A percentile compares a stretch with the other conserved stretches of the same genome.
Conservation (phyloP, 192 early-diverging fungal genomes). For the Paraglomus occultum region DNA sequence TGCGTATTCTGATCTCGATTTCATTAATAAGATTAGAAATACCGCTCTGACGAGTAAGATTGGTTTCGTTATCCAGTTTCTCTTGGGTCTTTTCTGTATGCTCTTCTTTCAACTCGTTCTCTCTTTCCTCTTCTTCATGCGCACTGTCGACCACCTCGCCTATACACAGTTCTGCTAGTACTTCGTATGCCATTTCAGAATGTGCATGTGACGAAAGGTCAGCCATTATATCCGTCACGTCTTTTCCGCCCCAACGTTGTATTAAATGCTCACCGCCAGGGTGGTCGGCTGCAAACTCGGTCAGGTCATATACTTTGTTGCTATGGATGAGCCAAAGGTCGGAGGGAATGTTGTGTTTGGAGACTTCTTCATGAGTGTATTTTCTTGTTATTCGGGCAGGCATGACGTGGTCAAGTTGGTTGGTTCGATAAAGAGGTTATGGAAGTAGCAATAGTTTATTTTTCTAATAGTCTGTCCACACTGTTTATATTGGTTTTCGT, state of each 20-base stretch:
- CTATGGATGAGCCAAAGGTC: slow-evolving; percentile 81
- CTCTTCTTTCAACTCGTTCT: too few species aligned
- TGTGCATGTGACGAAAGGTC: slow-evolving; percentile 78
- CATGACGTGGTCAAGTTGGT: too few species aligned
- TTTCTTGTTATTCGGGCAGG: too few species aligned
- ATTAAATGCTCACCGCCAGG: slow-evolving; percentile 90
- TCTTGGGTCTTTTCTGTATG: neutral
- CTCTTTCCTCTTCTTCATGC: neutral
- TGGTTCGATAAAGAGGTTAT: too few species aligned
- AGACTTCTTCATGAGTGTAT: slow-evolving; percentile 63
- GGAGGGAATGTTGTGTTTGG: slow-evolving; percentile 62
- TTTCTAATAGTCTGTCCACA: too few species aligned
- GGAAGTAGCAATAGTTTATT: too few species aligned
- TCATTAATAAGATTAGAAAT: neutral
- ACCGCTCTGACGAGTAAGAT: slow-evolving; percentile 1
- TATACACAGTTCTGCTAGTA: slow-evolving; percentile 80
- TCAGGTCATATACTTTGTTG: slow-evolving; percentile 83
- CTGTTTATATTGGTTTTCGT: too few species aligned
- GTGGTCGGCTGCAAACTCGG: slow-evolving; percentile 84
- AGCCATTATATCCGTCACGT: slow-evolving; percentile 75
- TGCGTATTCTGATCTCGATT: neutral
- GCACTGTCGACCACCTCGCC: slow-evolving; percentile 42
- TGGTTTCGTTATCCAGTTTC: neutral
- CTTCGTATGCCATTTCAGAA: slow-evolving; percentile 80
- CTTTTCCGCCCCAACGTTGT: slow-evolving; percentile 82